These are phyloP conservation scores for Begonia loranthoides DNA, from an alignment of 306 rosid species.

Conservation along the genomic window DNA sequence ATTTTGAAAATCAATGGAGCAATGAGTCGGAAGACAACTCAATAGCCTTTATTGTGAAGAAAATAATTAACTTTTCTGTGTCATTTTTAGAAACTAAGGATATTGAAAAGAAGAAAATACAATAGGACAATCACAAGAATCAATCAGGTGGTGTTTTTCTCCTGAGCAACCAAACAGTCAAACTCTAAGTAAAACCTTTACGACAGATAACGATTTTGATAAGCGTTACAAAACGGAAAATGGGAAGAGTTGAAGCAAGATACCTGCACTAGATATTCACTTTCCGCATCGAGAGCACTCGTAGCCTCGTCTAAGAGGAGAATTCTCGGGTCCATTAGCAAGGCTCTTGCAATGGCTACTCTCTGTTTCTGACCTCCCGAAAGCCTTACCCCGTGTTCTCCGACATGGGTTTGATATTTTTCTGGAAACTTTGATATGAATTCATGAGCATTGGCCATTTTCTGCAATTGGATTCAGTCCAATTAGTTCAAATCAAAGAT, in stretches of 20 bases:
- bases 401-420: constrained; percentile 17
- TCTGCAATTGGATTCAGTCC: constrained; percentile 5
- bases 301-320: constrained; percentile 27
- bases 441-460: constrained; percentile 28
- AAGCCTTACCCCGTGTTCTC: constrained; percentile 22
- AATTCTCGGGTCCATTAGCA: constrained; percentile 21
- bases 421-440: constrained; percentile 22
- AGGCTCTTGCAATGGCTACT: constrained; percentile 28
- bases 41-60: no score
- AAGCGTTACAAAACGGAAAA: no score
- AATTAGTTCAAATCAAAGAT: constrained; percentile 1
- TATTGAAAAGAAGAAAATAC: no score
- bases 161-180: no score
- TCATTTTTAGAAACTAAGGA: no score
- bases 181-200: no score
- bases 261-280: constrained; percentile 22
- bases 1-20: no score
- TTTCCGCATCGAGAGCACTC: constrained; percentile 25
- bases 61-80: no score
- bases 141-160: no score
- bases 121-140: neutral
- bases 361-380: constrained; percentile 25
- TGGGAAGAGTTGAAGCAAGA: neutral
- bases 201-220: no score
- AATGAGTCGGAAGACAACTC: no score